Percentiles rank a stretch among this genome's conserved stretches.
Conservation (phyloP, 192 early-diverging fungal species). For the Entomortierella beljakovae region DNA sequence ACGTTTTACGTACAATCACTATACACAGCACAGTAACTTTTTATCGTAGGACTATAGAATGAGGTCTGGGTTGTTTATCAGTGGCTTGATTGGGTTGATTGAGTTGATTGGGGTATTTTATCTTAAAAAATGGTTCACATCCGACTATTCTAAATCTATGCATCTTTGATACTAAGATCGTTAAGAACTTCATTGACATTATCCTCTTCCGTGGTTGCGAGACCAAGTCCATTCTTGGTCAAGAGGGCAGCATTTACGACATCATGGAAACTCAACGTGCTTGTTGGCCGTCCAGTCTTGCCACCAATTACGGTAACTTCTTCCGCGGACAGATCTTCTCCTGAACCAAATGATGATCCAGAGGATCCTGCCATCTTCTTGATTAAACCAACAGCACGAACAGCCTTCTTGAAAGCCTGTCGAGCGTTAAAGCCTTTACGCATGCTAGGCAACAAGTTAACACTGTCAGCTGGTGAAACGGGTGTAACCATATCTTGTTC, state of each 20-base stretch:
- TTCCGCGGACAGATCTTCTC: constrained; percentile 11
- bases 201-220: not conserved
- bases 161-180: constrained; percentile 23
- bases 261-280: constrained; percentile 45
- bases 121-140: no score
- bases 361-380: constrained; percentile 29
- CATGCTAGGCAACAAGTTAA: constrained; percentile 45
- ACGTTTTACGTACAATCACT: no score
- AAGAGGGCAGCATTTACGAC: constrained; percentile 41
- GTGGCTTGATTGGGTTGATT: no score
- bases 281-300: constrained; percentile 13
- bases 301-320: constrained; percentile 11
- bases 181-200: constrained; percentile 20
- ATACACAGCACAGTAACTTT: no score
- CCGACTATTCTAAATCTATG: no score
- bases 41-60: no score
- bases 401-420: constrained; percentile 50
- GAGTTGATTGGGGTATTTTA: no score
- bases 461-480: constrained; percentile 35
- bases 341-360: constrained; percentile 27
- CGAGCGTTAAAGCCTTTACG: constrained; percentile 52
- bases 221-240: constrained; percentile 17
- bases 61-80: no score
- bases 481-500: constrained; percentile 42
- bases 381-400: constrained; percentile 40